A percentile compares a stretch with the other conserved stretches of the same genome.
phyloP scores from a whole-genome alignment of 1,284 basidiomycete genomes.

The Ustilago vetiveriae region DNA sequence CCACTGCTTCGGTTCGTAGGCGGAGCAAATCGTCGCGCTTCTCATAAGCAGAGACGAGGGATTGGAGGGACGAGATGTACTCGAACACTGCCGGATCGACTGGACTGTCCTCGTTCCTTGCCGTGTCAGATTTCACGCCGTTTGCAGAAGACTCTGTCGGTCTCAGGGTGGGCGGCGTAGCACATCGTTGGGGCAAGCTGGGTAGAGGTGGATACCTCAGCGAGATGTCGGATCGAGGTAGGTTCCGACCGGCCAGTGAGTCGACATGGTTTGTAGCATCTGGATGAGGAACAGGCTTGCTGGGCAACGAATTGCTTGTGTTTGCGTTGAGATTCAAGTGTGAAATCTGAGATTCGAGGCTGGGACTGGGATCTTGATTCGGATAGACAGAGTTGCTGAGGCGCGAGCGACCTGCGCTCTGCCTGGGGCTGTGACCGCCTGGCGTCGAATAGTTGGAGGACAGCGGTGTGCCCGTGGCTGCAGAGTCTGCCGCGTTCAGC shows the following conservation, averaged over 20 bases:
- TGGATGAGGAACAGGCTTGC: not conserved
- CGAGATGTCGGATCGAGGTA: conserved; percentile 20
- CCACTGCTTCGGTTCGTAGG: conserved; percentile 48
- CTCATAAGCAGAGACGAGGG: conserved; percentile 20
- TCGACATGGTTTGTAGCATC: no score
- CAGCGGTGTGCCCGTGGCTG: not conserved
- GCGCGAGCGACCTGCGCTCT: conserved; percentile 14
- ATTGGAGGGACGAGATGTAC: conserved; percentile 18
- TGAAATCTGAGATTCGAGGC: conserved; percentile 22
- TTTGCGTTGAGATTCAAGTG: conserved; percentile 5
- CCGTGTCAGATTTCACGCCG: no score
- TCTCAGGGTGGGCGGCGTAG: conserved; percentile 11
- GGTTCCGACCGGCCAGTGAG: not conserved
- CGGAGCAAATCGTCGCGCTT: conserved; percentile 41
- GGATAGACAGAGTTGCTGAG: conserved; percentile 22
- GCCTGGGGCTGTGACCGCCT: conserved; percentile 21
- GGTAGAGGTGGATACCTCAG: conserved; percentile 38
- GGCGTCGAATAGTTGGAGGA: conserved; percentile 15
- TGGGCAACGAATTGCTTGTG: conserved; percentile 1
- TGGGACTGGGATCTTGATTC: conserved; percentile 4
- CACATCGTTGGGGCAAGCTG: conserved; percentile 7
- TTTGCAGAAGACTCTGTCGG: not conserved
- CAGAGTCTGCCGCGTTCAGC: conserved; percentile 2
- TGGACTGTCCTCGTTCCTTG: not conserved
- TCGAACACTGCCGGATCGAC: conserved; percentile 1